A percentile compares a stretch with the other conserved stretches of the same genome.
These are phyloP conservation scores for Herpetospermum pedunculosum DNA, from an alignment of 306 rosid genomes.

Conservation along the genomic window DNA sequence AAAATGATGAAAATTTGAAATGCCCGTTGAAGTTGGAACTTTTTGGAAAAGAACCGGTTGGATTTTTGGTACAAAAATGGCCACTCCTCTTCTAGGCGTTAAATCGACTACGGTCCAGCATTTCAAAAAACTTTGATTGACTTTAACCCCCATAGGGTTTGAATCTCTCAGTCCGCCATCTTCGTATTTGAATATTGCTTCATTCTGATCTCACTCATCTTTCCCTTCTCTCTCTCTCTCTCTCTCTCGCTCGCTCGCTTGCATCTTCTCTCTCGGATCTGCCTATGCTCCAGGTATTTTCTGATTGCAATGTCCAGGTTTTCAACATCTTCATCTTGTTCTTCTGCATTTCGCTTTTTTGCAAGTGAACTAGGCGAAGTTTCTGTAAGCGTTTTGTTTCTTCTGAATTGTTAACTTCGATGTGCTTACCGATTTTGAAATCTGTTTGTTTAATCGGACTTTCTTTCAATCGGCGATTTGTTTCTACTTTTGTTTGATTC, in stretches of 20 bases:
- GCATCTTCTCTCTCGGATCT: constrained; percentile 25
- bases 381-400: background rate
- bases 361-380: constrained; percentile 30
- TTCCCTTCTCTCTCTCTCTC: background rate
- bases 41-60: constrained; percentile 11
- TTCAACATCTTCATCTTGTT: background rate
- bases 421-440: background rate
- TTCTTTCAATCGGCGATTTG: background rate
- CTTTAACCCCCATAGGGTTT: constrained; percentile 29
- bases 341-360: constrained; percentile 10
- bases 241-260: constrained; percentile 3
- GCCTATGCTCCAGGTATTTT: constrained; percentile 19
- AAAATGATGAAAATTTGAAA: background rate
- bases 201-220: background rate
- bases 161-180: constrained; percentile 17
- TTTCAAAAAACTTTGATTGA: constrained; percentile 16
- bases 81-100: constrained; percentile 14
- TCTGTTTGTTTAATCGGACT: background rate
- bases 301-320: background rate
- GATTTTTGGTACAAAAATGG: background rate
- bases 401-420: background rate
- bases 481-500: constrained; percentile 1
- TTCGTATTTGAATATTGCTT: constrained; percentile 7
- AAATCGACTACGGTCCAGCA: constrained; percentile 11
- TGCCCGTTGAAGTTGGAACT: constrained; percentile 6